phyloP scores from a whole-genome alignment of 257 asterid species.

The Primulina eburnea region DNA sequence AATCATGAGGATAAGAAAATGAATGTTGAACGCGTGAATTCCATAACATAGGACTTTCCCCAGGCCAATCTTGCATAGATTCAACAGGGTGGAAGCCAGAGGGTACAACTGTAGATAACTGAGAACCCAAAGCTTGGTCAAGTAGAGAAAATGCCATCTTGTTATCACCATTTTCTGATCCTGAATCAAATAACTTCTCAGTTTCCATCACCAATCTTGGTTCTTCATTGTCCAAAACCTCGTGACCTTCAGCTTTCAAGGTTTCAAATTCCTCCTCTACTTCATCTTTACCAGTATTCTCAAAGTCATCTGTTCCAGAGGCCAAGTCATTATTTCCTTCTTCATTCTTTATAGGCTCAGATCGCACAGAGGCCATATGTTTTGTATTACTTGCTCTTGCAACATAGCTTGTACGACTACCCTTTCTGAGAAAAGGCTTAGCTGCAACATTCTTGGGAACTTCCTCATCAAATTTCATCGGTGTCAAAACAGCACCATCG shows the following conservation, averaged over 20 bases:
- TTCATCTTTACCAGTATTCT: slow-evolving; percentile 45
- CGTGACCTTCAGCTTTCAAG: slow-evolving; percentile 31
- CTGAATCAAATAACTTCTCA: slow-evolving; percentile 44
- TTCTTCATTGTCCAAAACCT: slow-evolving; percentile 28
- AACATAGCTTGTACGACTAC: slow-evolving; percentile 49
- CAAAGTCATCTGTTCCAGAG: slow-evolving; percentile 48
- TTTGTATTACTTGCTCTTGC: slow-evolving; percentile 42
- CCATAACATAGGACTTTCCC: slow-evolving; percentile 53
- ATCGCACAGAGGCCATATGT: slow-evolving; percentile 41
- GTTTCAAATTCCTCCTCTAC: slow-evolving; percentile 52
- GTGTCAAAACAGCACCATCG: slow-evolving; percentile 52
- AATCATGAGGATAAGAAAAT: slow-evolving; percentile 65
- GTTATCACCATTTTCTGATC: slow-evolving; percentile 63
- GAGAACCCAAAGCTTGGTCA: slow-evolving; percentile 55
- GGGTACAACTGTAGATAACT: slow-evolving; percentile 39
- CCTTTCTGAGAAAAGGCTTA: slow-evolving; percentile 63
- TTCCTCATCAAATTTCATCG: slow-evolving; percentile 48
- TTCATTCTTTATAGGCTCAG: slow-evolving; percentile 37
- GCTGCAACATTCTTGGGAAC: slow-evolving; percentile 40
- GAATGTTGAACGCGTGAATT: slow-evolving; percentile 52
- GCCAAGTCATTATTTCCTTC: slow-evolving; percentile 48
- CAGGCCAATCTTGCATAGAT: slow-evolving; percentile 62
- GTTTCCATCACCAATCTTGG: slow-evolving; percentile 25
- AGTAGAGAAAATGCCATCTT: slow-evolving; percentile 45
- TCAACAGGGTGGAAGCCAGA: slow-evolving; percentile 35